Percentiles rank a stretch among this genome's conserved stretches.
These are phyloP conservation scores for Alternaria burnsii DNA, from an alignment of 2,329 filamentous ascomycete species.

Conservation along the genomic window DNA sequence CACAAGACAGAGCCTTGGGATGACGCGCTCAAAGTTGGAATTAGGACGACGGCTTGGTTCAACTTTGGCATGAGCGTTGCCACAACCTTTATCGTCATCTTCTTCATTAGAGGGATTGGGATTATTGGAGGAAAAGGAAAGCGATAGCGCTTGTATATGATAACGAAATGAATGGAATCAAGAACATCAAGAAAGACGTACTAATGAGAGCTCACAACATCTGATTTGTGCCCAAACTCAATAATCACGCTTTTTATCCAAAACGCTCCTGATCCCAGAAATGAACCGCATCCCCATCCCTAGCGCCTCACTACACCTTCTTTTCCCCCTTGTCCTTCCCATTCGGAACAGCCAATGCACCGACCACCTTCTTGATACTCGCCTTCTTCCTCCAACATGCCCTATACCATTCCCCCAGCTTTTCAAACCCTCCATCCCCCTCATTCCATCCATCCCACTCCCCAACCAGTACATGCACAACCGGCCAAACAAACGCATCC, in stretches of 20 bases:
- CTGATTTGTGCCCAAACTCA: not conserved
- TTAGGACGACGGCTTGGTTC: constrained; percentile 53
- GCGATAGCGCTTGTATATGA: not conserved
- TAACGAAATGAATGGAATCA: not conserved
- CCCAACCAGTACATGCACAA: constrained; percentile 35
- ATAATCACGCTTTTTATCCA: not conserved
- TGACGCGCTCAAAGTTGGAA: constrained; percentile 47
- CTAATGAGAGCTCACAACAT: not conserved
- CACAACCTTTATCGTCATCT: constrained; percentile 45
- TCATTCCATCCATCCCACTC: constrained; percentile 36
- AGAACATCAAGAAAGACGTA: not conserved
- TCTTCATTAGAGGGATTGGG: constrained; percentile 37
- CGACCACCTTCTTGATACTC: constrained; percentile 34
- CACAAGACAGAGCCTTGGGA: constrained; percentile 31
- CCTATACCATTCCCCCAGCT: constrained; percentile 38
- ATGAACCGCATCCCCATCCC: not conserved
- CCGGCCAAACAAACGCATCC: constrained; percentile 47
- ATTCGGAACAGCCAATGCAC: not conserved
- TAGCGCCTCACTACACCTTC: not conserved
- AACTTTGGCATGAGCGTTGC: constrained; percentile 49
- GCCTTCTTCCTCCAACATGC: constrained; percentile 45
- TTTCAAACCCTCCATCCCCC: constrained; percentile 28
- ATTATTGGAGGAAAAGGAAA: constrained; percentile 19
- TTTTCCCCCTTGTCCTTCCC: too few relatives aligned
- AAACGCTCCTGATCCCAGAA: not conserved